Base-by-base conservation (phyloP, 2,329 filamentous ascomycete species). In the Boeremia exigua region DNA sequence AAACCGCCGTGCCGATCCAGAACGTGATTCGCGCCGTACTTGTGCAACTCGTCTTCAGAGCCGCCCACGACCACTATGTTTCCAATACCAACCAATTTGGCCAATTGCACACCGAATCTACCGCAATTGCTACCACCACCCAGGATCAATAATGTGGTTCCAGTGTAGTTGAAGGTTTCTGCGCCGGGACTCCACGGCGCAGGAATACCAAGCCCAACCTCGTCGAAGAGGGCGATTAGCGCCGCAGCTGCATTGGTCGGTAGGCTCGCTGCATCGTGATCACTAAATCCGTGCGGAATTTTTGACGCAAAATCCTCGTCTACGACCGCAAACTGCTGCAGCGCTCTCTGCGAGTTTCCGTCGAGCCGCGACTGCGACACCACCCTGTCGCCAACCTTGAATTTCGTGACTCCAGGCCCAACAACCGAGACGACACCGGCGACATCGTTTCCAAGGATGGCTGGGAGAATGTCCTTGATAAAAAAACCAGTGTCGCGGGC, bases 361-460 rank as follows among this genome's bases (percentile, higher is more conserved):
- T 27, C 33, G 5, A 47, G 25, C 2, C 23, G 8, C 19, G 33
- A 47, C 19, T 47, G 44, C 6, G 44, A 37, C 5, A 48, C 28
- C 14, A 48, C 15, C 2, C 36, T 32, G 65, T 87, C 84, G n/a
- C 86, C 86, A 38, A 79, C 73, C 61, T 80, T 78, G 76, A 84
- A 85, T 27, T 77, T 73, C 7, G 68, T 76, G 12, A 86, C 84
- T 10, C 80, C 79, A 2, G 77, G 69, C 37, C 85, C 86, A 9
- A 84, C 76, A 1, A 71, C 74, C 15, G 78, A 70, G 27, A 84
- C 80, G 0, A 73, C 67, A 30, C 81, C 82, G 4, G 80, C 78
- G 8, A 81, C 78, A 52, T 84, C 81, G 53, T 72, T 72, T 19
- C 62, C 67, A 0, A 78, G 62, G 19, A 78, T 58, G 1, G 65